Percentiles rank a stretch among this genome's conserved stretches.
phyloP scores from a whole-genome alignment of 306 rosid genomes.

The Pachyrhizus erosus region DNA sequence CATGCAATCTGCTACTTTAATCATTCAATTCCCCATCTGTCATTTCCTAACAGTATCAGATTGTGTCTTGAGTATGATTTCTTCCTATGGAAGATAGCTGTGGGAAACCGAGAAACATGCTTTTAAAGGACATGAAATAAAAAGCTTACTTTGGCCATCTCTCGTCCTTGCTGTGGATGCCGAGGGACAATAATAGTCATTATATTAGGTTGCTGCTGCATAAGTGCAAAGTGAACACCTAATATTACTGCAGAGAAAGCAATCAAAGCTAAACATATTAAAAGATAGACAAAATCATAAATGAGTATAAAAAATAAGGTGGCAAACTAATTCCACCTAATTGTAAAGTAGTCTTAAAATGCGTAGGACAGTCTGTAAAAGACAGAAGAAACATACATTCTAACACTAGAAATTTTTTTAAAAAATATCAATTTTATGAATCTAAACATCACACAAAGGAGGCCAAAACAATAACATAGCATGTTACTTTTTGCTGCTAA shows the following conservation, averaged over 20 bases:
- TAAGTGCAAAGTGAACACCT: conserved; percentile 69
- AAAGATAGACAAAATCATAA: conserved; percentile 8
- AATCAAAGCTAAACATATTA: conserved; percentile 36
- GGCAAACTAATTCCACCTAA: conserved; percentile 10
- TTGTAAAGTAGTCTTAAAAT: conserved; percentile 16
- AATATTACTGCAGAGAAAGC: conserved; percentile 71
- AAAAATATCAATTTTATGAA: conserved; percentile 14
- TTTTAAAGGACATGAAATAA: conserved; percentile 19
- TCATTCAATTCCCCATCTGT: conserved; percentile 15
- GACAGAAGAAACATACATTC: conserved; percentile 18
- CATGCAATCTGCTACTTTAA: conserved; percentile 11
- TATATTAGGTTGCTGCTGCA: conserved; percentile 62
- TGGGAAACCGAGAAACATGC: neutral
- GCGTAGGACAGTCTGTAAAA: neutral
- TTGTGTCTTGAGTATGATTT: neutral
- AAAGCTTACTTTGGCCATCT: conserved; percentile 74
- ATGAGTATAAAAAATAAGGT: conserved; percentile 2
- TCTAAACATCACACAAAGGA: conserved; percentile 28
- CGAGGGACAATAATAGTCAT: conserved; percentile 85
- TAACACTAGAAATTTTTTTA: neutral
- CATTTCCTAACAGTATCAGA: conserved; percentile 6
- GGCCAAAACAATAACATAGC: neutral
- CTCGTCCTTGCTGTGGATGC: conserved; percentile 76
- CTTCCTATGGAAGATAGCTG: neutral
- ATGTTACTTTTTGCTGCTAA: neutral